Base-by-base conservation (phyloP, 495 filamentous ascomycete genomes). In the Astrothelium subdiscretum region DNA sequence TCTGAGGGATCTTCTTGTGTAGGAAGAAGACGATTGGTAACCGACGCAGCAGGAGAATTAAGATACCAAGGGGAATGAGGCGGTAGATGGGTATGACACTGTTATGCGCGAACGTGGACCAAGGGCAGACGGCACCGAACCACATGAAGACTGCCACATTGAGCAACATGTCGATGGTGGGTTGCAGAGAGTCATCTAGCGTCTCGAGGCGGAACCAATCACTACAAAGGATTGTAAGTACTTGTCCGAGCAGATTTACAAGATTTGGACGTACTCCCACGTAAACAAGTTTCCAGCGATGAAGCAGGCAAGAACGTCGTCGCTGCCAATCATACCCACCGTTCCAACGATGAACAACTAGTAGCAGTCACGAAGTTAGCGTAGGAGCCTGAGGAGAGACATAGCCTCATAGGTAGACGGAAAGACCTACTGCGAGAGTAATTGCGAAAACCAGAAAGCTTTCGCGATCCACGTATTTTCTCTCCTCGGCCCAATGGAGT, bases 191-290 rank as follows among this genome's bases (percentile, higher is more conserved):
- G 70, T 96, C 92, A 71, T 95, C 91, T 63, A 88, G 76, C 1
- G 91, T 96, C 71, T 88, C 88, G 0, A 92, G 78, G 1, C 92
- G 88, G 74, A 95, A 96, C 91, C 90, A 95, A 74, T 96, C 92
- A 76, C 71, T 72, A 24, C 20, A 59, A 13, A 31, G 20, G 2
- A 43, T 83, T 26, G 11, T 26, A 38, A 57, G 18, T 12, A 59
- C 0, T 22, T 6, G 38, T 6, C n/a, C 22, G 20, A 10, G 15
- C 4, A 4, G 38, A 57, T 15, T 31, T 6, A 35, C 35, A 48
- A 51, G 11, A 64, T 29, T 26, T 58, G 59, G 51, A 68, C 79
- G 63, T 76, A 84, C 81, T 88, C 91, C 81, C 88, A 89, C 3
- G 89, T 95, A 66, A 97, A 94, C 6, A 82, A 84, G 67, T 96